phyloP scores from a whole-genome alignment of 352 stramenopile genomes.

The Pythium guiyangense region DNA sequence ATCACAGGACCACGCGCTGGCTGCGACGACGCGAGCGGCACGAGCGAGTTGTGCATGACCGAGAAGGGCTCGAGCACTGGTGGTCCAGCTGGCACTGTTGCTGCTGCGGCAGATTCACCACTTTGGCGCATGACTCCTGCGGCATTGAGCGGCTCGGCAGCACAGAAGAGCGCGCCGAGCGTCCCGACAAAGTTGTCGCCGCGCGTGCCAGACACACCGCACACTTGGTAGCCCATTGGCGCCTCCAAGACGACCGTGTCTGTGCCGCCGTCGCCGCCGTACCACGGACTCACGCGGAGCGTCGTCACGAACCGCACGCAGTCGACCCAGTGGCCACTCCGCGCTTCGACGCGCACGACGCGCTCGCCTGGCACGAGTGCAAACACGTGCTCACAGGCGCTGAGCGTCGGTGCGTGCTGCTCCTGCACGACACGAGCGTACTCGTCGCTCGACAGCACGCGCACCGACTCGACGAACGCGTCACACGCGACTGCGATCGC shows the following conservation, averaged over 20 bases:
- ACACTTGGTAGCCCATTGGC: constrained; percentile 27
- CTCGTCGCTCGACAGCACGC: constrained; percentile 23
- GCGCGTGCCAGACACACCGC: constrained; percentile 30
- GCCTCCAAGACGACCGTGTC: constrained; percentile 21
- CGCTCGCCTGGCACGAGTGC: constrained; percentile 34
- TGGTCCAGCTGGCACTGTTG: too few species aligned
- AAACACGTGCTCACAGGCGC: constrained; percentile 41
- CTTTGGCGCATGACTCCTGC: too few species aligned
- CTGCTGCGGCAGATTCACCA: too few species aligned
- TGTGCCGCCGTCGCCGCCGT: constrained; percentile 29
- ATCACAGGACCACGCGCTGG: constrained; percentile 1
- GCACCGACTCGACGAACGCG: constrained; percentile 31
- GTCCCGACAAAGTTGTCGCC: constrained; percentile 31
- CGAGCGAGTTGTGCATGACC: too few species aligned
- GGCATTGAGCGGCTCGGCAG: neutral
- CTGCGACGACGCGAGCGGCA: neutral
- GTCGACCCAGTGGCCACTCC: constrained; percentile 50
- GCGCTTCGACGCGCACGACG: constrained; percentile 33
- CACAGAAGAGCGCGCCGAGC: constrained; percentile 25
- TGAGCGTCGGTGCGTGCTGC: constrained; percentile 11
- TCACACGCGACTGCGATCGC: constrained; percentile 33
- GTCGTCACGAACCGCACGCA: constrained; percentile 43
- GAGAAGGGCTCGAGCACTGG: constrained; percentile 7
- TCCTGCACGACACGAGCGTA: constrained; percentile 10
- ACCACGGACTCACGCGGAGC: constrained; percentile 38